Evolutionary conservation across 352 stramenopile species (phyloP), one percentile per base, ranked within the genome.

Genomic region (Globisporangium okanoganense): DNA sequence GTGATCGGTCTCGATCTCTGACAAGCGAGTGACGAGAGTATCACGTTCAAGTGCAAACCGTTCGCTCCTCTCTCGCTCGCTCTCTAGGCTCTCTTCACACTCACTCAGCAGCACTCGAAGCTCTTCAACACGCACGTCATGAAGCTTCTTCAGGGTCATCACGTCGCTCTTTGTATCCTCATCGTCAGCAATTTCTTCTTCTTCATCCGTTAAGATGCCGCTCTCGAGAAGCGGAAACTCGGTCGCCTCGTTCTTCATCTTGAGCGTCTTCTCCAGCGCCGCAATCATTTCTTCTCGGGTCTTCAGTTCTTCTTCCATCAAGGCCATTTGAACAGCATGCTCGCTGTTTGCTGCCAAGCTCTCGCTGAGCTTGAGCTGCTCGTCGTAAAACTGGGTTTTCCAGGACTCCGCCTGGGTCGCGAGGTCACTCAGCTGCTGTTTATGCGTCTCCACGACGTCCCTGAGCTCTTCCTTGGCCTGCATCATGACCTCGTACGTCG

Each of bases 401-500:
- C 59, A 68, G 25, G 49, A 45, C 38, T 64, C 59, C 8, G 66
- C 70, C 31, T 71, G 67, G 18, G 65, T 35, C 43, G 71, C 71
- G 45, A 90, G 70, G 5, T 64, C 53, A 18, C 59, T 59, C 25
- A 84, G 72, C 49, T 85, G 69, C 38, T 79, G 65, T 44, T 87
- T 74, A 10, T 73, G 77, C 9, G 73, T 67, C 5, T 60, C 57
- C 20, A 88, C 56, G 24, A 79, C 36, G 13, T 75, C 61, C 60
- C 79, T 69, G 61, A 88, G 72, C 25, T 76, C 69, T 25, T 79
- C 71, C 52, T 77, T 73, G 29, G 75, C 65, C 13, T 76, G 67
- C 45, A 64, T 71, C 55, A 85, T 71, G 24, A 69, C 58, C 12
- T 78, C 69, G 14, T 67, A 58, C 27, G 64, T 49, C 4, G 59